These are phyloP conservation scores for Mycena vitilis DNA, from an alignment of 768 basidiomycete genomes.

Conservation along the genomic window DNA sequence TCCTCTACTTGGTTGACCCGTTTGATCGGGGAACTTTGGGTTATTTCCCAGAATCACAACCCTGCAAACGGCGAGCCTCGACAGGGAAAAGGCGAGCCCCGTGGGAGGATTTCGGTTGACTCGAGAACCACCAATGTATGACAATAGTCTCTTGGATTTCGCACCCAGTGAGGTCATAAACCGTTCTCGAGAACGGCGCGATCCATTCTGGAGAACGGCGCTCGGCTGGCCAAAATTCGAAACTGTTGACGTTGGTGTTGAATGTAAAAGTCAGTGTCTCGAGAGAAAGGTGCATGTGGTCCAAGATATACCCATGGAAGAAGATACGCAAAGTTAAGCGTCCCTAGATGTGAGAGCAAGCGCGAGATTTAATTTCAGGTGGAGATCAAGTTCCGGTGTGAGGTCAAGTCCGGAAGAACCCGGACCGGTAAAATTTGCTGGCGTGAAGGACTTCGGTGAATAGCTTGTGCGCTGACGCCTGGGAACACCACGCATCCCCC, in stretches of 20 bases:
- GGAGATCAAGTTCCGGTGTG: no score
- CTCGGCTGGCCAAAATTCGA: constrained; percentile 1
- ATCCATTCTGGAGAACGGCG: no score
- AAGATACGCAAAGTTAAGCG: neutral
- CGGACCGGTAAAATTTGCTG: neutral
- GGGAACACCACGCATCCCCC: no score
- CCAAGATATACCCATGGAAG: constrained; percentile 12
- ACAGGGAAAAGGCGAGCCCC: constrained; percentile 8
- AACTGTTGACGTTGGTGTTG: neutral
- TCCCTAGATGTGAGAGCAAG: neutral
- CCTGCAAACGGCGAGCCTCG: neutral
- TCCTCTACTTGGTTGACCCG: neutral
- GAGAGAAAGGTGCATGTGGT: no score
- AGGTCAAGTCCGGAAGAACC: no score
- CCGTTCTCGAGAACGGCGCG: no score
- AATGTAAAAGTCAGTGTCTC: constrained; percentile 11
- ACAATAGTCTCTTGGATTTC: neutral
- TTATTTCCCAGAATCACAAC: neutral
- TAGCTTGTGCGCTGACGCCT: no score
- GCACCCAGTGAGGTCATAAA: constrained; percentile 1
- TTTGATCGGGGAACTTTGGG: constrained; percentile 25
- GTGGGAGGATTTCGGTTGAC: neutral
- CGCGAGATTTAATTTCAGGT: no score
- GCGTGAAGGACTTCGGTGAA: neutral
- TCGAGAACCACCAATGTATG: neutral